phyloP scores from a whole-genome alignment of 2,329 filamentous ascomycete genomes.

The Trichophyton verrucosum region DNA sequence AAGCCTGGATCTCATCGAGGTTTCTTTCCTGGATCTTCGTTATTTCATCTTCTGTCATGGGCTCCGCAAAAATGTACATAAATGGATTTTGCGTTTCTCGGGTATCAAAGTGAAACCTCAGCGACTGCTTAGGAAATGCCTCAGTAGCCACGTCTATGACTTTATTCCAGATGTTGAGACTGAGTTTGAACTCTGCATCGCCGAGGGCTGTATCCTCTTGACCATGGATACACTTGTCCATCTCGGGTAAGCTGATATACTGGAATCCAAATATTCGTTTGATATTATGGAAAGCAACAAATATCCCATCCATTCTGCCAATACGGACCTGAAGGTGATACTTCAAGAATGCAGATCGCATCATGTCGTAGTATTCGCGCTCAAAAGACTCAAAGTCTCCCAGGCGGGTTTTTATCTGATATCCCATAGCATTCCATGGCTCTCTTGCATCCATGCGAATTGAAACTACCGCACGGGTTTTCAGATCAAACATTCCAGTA shows the following conservation, averaged over 20 bases:
- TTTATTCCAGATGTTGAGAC: conserved; percentile 65
- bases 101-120: conserved; percentile 75
- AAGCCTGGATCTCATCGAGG: conserved; percentile 52
- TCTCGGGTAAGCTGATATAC: conserved; percentile 73
- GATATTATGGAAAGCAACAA: conserved; percentile 91
- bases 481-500: conserved; percentile 88
- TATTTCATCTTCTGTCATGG: conserved; percentile 61
- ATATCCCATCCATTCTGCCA: conserved; percentile 97
- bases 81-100: conserved; percentile 48
- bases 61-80: conserved; percentile 86
- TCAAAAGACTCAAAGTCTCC: conserved; percentile 87
- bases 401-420: conserved; percentile 65
- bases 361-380: conserved; percentile 94
- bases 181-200: conserved; percentile 73
- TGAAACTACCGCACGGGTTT: conserved; percentile 81
- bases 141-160: conserved; percentile 62
- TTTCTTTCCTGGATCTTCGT: conserved; percentile 58
- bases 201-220: conserved; percentile 55
- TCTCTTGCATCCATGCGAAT: conserved; percentile 74
- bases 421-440: conserved; percentile 64
- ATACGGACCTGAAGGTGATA: conserved; percentile 95
- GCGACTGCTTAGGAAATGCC: conserved; percentile 59
- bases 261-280: conserved; percentile 95
- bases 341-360: conserved; percentile 83
- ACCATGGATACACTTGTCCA: conserved; percentile 85